Percentiles rank a stretch among this genome's conserved stretches.
Conservation (phyloP, 306 rosid genomes). For the Vigna hirtella region DNA sequence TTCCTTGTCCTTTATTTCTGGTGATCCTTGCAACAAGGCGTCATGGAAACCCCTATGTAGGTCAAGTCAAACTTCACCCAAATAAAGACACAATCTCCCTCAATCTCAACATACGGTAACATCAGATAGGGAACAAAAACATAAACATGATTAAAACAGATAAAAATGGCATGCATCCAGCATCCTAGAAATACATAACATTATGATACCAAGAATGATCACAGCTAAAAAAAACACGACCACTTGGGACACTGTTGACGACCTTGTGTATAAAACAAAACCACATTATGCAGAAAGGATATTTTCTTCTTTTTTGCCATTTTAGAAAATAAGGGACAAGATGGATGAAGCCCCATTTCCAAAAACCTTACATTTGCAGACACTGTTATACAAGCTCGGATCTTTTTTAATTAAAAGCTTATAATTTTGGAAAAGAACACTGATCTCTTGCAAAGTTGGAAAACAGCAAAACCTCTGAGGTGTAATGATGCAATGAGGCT, state of each 20-base stretch:
- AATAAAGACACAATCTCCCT: constrained; percentile 34
- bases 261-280: constrained; percentile 37
- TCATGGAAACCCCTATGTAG: constrained; percentile 2
- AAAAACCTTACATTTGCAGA: neutral
- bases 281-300: constrained; percentile 41
- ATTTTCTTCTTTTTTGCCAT: neutral
- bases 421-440: constrained; percentile 2
- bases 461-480: constrained; percentile 16
- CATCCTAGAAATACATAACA: constrained; percentile 10
- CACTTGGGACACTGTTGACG: constrained; percentile 28
- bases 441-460: constrained; percentile 16
- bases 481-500: constrained; percentile 33
- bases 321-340: neutral
- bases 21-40: constrained; percentile 33
- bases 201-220: constrained; percentile 15
- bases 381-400: constrained; percentile 27
- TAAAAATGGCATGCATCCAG: constrained; percentile 27
- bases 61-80: constrained; percentile 26
- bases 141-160: constrained; percentile 28
- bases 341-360: constrained; percentile 32
- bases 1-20: constrained; percentile 27
- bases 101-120: constrained; percentile 35
- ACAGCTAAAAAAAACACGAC: constrained; percentile 7
- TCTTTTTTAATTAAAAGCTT: neutral
- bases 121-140: constrained; percentile 20